A percentile compares a stretch with the other conserved stretches of the same genome.
Conservation (phyloP, 2,329 filamentous ascomycete genomes). For the Pseudopithomyces chartarum region DNA sequence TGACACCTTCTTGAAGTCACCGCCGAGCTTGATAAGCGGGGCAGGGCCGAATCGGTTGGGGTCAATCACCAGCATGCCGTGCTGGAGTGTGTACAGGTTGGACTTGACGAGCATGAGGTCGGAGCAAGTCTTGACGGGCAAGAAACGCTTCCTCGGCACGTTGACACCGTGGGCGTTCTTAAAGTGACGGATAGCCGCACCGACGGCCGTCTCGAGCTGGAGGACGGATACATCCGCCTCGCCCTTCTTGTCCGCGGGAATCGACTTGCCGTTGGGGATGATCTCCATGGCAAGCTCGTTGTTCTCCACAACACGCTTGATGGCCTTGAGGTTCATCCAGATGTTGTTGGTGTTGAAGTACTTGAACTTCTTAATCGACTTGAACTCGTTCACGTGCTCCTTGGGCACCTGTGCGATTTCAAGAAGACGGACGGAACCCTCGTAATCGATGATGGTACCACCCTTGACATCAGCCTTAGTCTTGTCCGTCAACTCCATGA, state of each 20-base stretch:
- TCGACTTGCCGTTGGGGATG: conserved; percentile 98
- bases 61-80: conserved; percentile 97
- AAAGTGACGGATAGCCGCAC: conserved; percentile 98
- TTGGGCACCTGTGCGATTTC: conserved; percentile 99
- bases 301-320: conserved; percentile 98
- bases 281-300: conserved; percentile 99
- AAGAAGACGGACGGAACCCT: conserved; percentile 92
- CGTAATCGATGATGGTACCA: conserved; percentile 99
- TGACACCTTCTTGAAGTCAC: conserved; percentile 99
- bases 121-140: conserved; percentile 99
- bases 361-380: conserved; percentile 99
- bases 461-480: conserved; percentile 99
- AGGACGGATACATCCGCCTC: conserved; percentile 97
- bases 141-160: conserved; percentile 94
- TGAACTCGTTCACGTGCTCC: conserved; percentile 99
- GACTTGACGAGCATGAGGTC: conserved; percentile 99
- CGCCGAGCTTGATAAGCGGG: conserved; percentile 96
- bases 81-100: conserved; percentile 97
- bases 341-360: conserved; percentile 99
- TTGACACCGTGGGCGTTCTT: conserved; percentile 98
- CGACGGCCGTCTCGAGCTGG: conserved; percentile 97
- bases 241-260: conserved; percentile 98
- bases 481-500: conserved; percentile 99
- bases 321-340: conserved; percentile 96
- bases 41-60: conserved; percentile 94